Conservation (phyloP, 1,284 basidiomycete species). For the Gymnopus androsaceus region DNA sequence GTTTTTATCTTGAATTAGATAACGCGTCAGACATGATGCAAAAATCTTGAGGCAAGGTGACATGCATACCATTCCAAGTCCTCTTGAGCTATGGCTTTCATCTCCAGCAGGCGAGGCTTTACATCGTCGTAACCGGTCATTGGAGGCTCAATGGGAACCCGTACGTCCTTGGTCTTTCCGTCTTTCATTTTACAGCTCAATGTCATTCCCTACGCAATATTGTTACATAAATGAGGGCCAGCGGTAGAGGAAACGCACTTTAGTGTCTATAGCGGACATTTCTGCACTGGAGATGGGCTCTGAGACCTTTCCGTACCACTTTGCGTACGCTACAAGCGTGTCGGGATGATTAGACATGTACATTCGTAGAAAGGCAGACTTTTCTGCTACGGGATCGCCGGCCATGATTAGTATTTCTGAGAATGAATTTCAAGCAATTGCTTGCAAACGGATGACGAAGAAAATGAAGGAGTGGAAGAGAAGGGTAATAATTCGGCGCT, state of each 20-base stretch:
- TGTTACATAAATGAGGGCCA: neutral
- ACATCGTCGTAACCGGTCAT: conserved; percentile 75
- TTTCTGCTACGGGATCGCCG: conserved; percentile 67
- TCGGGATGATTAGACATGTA: conserved; percentile 84
- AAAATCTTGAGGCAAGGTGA: neutral
- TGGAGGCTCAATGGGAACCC: conserved; percentile 66
- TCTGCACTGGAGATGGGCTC: conserved; percentile 56
- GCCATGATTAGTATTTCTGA: no score
- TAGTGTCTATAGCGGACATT: conserved; percentile 56
- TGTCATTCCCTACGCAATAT: conserved; percentile 66
- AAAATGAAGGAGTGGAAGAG: no score
- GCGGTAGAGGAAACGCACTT: conserved; percentile 14
- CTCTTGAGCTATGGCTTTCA: conserved; percentile 75
- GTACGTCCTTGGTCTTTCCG: conserved; percentile 49
- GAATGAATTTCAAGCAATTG: no score
- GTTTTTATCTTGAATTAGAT: conserved; percentile 50
- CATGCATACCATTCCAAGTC: conserved; percentile 67
- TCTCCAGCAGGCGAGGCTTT: conserved; percentile 71
- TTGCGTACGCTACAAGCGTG: conserved; percentile 77
- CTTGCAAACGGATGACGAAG: no score
- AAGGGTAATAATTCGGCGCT: no score
- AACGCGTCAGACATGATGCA: neutral
- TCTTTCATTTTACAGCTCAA: conserved; percentile 59
- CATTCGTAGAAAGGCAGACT: conserved; percentile 74
- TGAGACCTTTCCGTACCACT: conserved; percentile 67